These are phyloP conservation scores for Penicillium sp. DNA, from an alignment of 2,329 filamentous ascomycete species.

Conservation along the genomic window DNA sequence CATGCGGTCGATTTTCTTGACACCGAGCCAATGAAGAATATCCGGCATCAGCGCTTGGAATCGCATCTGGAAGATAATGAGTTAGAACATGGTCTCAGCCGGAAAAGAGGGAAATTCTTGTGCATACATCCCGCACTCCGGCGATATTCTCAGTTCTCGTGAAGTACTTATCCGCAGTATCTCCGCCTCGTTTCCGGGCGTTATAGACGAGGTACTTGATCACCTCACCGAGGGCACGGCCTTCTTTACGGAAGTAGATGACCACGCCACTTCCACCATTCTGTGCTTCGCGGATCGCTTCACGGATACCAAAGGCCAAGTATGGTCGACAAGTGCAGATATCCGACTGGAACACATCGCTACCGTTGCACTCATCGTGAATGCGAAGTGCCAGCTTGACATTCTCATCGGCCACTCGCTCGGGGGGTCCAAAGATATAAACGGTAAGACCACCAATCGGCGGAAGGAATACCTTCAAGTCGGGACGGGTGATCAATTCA, in stretches of 20 bases:
- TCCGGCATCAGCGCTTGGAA: conserved; percentile 99
- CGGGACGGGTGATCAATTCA: conserved; percentile 90
- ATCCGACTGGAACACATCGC: conserved; percentile 96
- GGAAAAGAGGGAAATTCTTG: conserved; percentile 35
- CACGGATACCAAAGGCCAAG: conserved; percentile 94
- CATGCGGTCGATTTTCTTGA: conserved; percentile 98
- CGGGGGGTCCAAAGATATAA: conserved; percentile 94
- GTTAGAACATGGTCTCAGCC: conserved; percentile 20
- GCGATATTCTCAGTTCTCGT: conserved; percentile 98
- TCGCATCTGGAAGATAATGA: conserved; percentile 70
- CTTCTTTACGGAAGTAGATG: conserved; percentile 98
- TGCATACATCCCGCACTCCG: conserved; percentile 75
- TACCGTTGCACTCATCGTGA: conserved; percentile 91
- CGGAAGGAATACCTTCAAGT: conserved; percentile 94
- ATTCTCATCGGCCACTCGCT: conserved; percentile 88
- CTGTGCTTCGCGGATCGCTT: conserved; percentile 96
- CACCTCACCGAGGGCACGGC: conserved; percentile 90
- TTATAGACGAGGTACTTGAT: conserved; percentile 80
- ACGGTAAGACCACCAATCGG: conserved; percentile 95
- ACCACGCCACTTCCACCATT: conserved; percentile 92
- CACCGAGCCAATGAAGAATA: conserved; percentile 96
- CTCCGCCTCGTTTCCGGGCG: conserved; percentile 53
- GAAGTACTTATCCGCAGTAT: conserved; percentile 70
- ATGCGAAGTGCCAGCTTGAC: conserved; percentile 82
- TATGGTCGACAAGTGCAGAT: conserved; percentile 95